phyloP scores from a whole-genome alignment of 176 grass and related monocot species.

The Aegilops longissima region DNA sequence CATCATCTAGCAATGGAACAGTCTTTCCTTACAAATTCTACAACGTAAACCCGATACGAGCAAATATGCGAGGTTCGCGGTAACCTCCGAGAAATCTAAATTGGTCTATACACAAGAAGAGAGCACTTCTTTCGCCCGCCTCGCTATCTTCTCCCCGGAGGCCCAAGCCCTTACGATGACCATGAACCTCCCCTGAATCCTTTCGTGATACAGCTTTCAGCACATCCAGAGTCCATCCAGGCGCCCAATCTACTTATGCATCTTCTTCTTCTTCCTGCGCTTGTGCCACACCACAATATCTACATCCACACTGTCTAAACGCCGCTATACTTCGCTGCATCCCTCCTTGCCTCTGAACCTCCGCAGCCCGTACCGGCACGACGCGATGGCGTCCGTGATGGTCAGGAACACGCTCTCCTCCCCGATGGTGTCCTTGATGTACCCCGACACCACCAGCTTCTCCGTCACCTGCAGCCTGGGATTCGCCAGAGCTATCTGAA shows the following conservation, averaged over 20 bases:
- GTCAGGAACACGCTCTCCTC: slow-evolving; percentile 77
- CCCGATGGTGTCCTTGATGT: slow-evolving; percentile 50
- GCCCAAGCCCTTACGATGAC: background rate
- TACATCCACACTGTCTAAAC: slow-evolving; percentile 31
- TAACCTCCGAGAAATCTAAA: background rate
- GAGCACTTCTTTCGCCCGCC: background rate
- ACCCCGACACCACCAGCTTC: slow-evolving; percentile 60
- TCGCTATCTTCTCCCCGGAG: no score
- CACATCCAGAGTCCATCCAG: background rate
- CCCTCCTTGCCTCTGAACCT: slow-evolving; percentile 48
- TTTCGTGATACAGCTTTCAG: background rate
- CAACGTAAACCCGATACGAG: slow-evolving; percentile 17
- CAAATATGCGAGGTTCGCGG: slow-evolving; percentile 11
- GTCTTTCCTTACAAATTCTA: background rate
- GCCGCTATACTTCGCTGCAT: slow-evolving; percentile 35
- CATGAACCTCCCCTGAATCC: slow-evolving; percentile 2
- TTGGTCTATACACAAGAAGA: slow-evolving; percentile 30
- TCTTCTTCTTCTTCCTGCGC: background rate
- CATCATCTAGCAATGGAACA: background rate
- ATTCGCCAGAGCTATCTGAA: slow-evolving; percentile 73
- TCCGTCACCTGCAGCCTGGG: slow-evolving; percentile 64
- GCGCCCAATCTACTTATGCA: background rate
- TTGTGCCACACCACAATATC: slow-evolving; percentile 23
- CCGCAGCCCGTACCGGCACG: slow-evolving; percentile 62
- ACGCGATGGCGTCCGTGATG: slow-evolving; percentile 62